Evolutionary conservation across 306 rosid genomes (phyloP).

Genomic region (Acacia confusa): DNA sequence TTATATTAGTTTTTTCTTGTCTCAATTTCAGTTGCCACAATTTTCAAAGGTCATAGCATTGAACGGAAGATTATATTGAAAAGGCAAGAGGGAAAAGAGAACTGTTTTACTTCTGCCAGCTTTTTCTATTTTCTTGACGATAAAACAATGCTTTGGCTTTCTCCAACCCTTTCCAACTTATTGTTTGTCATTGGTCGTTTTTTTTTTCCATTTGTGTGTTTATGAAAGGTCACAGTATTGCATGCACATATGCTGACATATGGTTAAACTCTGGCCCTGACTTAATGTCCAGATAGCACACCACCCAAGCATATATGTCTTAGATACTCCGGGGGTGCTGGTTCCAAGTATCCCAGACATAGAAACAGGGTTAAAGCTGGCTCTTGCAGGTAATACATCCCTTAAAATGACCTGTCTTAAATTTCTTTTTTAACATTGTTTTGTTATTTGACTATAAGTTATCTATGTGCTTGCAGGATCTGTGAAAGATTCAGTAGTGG

Average conservation of each 20-base stretch:
- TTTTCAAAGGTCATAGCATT: not conserved
- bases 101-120: not conserved
- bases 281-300: constrained; percentile 74
- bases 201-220: not conserved
- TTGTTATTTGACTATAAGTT: not conserved
- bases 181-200: not conserved
- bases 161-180: not conserved
- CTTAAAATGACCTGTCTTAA: constrained; percentile 17
- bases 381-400: constrained; percentile 72
- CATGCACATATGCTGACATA: not conserved
- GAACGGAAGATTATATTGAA: not conserved
- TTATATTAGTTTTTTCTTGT: not conserved
- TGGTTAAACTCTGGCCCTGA: not conserved
- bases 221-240: not conserved
- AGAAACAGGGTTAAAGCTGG: constrained; percentile 89
- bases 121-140: not conserved
- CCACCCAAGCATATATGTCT: constrained; percentile 88
- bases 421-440: not conserved
- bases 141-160: not conserved
- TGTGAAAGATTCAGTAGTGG: constrained; percentile 86
- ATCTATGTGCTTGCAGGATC: constrained; percentile 59
- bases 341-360: constrained; percentile 87
- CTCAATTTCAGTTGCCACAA: not conserved
- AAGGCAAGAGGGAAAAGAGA: not conserved
- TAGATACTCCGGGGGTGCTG: constrained; percentile 94